phyloP scores from a whole-genome alignment of 805 yeast genomes.

The Candida taoyuanica region DNA sequence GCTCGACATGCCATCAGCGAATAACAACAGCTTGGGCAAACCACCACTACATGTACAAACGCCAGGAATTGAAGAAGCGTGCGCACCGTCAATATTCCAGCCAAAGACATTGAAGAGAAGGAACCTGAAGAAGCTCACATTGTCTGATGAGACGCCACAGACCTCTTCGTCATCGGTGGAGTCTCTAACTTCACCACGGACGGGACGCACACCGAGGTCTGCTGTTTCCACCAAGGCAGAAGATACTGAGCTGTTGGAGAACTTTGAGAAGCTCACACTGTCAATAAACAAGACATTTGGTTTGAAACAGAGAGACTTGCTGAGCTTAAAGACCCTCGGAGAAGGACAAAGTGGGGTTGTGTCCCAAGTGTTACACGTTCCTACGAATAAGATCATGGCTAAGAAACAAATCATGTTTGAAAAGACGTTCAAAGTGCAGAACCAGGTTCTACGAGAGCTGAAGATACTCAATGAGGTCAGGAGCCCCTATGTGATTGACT shows the following conservation, averaged over 20 bases:
- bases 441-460: slow-evolving; percentile 83
- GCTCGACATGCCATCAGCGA: slow-evolving; percentile 7
- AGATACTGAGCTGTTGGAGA: slow-evolving; percentile 34
- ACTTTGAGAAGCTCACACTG: slow-evolving; percentile 44
- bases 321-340: slow-evolving; percentile 75
- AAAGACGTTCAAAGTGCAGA: slow-evolving; percentile 68
- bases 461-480: slow-evolving; percentile 88
- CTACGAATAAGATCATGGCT: slow-evolving; percentile 86
- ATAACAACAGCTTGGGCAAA: neutral
- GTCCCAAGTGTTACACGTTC: slow-evolving; percentile 79
- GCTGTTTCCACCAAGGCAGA: slow-evolving; percentile 33
- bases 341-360: slow-evolving; percentile 95
- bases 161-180: slow-evolving; percentile 1
- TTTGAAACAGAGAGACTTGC: slow-evolving; percentile 60
- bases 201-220: slow-evolving; percentile 17
- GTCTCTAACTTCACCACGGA: neutral
- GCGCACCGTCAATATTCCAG: slow-evolving; percentile 26
- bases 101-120: slow-evolving; percentile 49
- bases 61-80: slow-evolving; percentile 2
- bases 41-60: slow-evolving; percentile 8
- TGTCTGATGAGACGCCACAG: slow-evolving; percentile 23
- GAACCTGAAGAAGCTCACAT: slow-evolving; percentile 53
- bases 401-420: slow-evolving; percentile 84
- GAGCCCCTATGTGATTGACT: slow-evolving; percentile 77
- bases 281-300: slow-evolving; percentile 51